These are phyloP conservation scores for Aphanomyces invadans DNA, from an alignment of 352 stramenopile species.

Conservation along the genomic window DNA sequence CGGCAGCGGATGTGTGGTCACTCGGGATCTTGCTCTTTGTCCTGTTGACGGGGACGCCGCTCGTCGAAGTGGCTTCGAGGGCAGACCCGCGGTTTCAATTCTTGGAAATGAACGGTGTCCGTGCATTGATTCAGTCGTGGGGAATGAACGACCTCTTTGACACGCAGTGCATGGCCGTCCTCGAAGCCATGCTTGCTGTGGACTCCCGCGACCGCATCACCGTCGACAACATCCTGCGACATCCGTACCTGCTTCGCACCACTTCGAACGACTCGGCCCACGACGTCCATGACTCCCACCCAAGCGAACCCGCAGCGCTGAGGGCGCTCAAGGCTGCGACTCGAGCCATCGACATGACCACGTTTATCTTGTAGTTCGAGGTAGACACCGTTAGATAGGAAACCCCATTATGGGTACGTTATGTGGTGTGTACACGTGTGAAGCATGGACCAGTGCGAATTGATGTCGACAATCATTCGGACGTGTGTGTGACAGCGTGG, in stretches of 20 bases:
- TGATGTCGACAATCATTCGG: no score
- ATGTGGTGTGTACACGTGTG: no score
- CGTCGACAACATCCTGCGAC: not conserved
- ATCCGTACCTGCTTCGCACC: slow-evolving; percentile 2
- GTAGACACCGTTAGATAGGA: no score
- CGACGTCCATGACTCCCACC: no score
- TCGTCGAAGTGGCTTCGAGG: not conserved
- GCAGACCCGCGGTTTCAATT: slow-evolving; percentile 1
- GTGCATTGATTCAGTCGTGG: slow-evolving; percentile 1
- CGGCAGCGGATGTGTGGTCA: slow-evolving; percentile 35
- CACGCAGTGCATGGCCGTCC: not conserved
- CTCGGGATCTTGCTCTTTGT: slow-evolving; percentile 42
- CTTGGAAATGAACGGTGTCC: slow-evolving; percentile 1
- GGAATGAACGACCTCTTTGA: not conserved
- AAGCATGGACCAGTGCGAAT: no score
- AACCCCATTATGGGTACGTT: no score
- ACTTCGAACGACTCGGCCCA: no score
- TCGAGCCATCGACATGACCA: not conserved
- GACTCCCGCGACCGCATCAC: not conserved
- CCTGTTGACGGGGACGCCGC: slow-evolving; percentile 8
- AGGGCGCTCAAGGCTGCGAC: not conserved
- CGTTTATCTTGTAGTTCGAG: not conserved
- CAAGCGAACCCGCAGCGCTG: not conserved
- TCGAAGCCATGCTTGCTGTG: not conserved
- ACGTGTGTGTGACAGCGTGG: no score